Percentiles rank a stretch among this genome's conserved stretches.
Evolutionary conservation across 306 rosid genomes (phyloP).

Genomic region (Crataegus laevigata): DNA sequence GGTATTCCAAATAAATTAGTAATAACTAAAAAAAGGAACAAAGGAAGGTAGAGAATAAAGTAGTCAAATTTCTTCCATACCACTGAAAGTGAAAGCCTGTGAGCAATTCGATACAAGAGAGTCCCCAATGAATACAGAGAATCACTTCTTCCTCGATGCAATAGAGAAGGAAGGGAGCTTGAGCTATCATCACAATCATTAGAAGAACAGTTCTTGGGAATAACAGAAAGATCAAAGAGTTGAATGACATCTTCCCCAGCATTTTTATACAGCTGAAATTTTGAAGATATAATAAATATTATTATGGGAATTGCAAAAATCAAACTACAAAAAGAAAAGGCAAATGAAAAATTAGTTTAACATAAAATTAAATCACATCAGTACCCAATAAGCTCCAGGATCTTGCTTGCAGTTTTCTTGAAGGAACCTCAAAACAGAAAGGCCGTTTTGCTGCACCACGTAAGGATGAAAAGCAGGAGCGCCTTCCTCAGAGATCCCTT

Average conservation of each 20-base stretch:
- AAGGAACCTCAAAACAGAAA: slow-evolving; percentile 93
- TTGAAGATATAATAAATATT: neutral
- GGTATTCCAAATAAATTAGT: slow-evolving; percentile 26
- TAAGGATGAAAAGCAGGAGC: slow-evolving; percentile 91
- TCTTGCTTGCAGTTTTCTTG: slow-evolving; percentile 97
- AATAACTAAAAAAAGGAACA: slow-evolving; percentile 4
- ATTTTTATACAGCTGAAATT: slow-evolving; percentile 87
- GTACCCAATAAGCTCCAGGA: slow-evolving; percentile 98
- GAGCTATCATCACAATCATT: slow-evolving; percentile 53
- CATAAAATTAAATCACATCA: slow-evolving; percentile 12
- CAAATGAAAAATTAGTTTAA: slow-evolving; percentile 1
- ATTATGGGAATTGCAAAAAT: neutral
- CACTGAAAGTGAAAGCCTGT: slow-evolving; percentile 90
- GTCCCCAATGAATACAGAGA: slow-evolving; percentile 84
- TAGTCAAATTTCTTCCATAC: slow-evolving; percentile 35
- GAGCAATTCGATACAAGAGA: slow-evolving; percentile 85
- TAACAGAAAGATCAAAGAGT: slow-evolving; percentile 87
- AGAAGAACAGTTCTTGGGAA: slow-evolving; percentile 62
- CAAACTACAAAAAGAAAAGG: neutral
- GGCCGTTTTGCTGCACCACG: slow-evolving; percentile 95
- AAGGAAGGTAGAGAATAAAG: slow-evolving; percentile 9
- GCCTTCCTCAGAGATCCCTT: slow-evolving; percentile 93
- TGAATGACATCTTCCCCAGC: slow-evolving; percentile 93
- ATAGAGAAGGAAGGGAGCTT: slow-evolving; percentile 58
- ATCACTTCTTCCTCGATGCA: slow-evolving; percentile 69